Conservation (phyloP, 2,329 filamentous ascomycete genomes). For the Pestalotiopsis sp. region DNA sequence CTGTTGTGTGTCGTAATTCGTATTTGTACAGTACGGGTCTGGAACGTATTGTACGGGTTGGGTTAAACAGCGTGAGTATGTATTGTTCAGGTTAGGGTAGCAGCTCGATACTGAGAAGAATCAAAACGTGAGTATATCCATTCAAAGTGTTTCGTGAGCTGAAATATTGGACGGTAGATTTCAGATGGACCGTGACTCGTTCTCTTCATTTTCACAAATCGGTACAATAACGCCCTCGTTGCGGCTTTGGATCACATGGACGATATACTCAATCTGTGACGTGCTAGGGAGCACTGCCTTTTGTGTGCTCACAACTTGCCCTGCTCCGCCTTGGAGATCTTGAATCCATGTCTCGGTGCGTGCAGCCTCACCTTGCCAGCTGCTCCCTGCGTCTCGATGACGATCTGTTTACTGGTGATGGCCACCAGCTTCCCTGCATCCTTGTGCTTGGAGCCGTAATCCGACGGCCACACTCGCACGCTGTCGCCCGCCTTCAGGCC, state of each 20-base stretch:
- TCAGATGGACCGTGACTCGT: not conserved
- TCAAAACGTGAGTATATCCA: not conserved
- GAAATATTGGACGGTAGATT: not conserved
- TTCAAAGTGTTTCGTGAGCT: not conserved
- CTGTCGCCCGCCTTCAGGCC: slow-evolving; percentile 54
- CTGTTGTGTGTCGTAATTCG: too few species aligned
- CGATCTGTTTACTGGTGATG: slow-evolving; percentile 56
- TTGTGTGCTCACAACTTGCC: not conserved
- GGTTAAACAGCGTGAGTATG: too few species aligned
- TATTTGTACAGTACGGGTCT: too few species aligned
- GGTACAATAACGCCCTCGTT: not conserved
- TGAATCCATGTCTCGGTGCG: slow-evolving; percentile 63
- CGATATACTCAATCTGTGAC: not conserved
- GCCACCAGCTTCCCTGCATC: slow-evolving; percentile 60
- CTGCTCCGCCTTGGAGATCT: slow-evolving; percentile 39
- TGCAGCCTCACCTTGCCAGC: slow-evolving; percentile 56
- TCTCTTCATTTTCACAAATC: not conserved
- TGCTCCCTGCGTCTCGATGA: slow-evolving; percentile 53
- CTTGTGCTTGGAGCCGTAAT: slow-evolving; percentile 61
- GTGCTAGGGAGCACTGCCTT: not conserved
- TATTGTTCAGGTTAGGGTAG: too few species aligned
- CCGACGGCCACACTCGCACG: slow-evolving; percentile 64
- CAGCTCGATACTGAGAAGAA: too few species aligned
- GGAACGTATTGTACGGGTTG: too few species aligned
- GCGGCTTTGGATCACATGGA: not conserved